A percentile compares a stretch with the other conserved stretches of the same genome.
phyloP scores from a whole-genome alignment of 2,329 filamentous ascomycete species.

The Daldinia eschscholtzii region DNA sequence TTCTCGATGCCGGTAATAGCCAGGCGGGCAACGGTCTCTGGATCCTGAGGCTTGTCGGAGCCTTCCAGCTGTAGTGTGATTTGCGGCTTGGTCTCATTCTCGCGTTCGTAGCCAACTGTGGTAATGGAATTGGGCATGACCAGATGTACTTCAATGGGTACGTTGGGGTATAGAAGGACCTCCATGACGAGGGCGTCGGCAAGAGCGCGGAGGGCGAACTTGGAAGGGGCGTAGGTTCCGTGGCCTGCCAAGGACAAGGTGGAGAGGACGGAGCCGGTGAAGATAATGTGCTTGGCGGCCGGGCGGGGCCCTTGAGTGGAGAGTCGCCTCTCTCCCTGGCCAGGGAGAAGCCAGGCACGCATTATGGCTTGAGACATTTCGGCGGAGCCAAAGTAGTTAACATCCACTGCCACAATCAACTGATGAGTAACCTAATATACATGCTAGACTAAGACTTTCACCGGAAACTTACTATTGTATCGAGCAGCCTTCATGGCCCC shows the following conservation, averaged over 20 bases:
- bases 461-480: conserved; percentile 65
- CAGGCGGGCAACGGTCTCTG: too few species aligned
- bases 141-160: conserved; percentile 53
- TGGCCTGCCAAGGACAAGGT: conserved; percentile 85
- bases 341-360: conserved; percentile 74
- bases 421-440: too few species aligned
- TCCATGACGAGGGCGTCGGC: conserved; percentile 86
- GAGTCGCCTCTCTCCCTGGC: conserved; percentile 49
- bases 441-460: neutral
- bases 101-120: too few species aligned
- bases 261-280: conserved; percentile 81
- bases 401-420: conserved; percentile 67
- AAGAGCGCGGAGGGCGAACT: conserved; percentile 83
- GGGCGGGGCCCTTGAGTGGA: conserved; percentile 44
- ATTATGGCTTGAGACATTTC: conserved; percentile 86
- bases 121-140: conserved; percentile 53
- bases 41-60: too few species aligned
- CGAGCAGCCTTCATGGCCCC: conserved; percentile 73
- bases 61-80: too few species aligned
- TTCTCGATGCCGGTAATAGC: too few species aligned
- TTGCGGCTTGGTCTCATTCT: too few species aligned
- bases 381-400: conserved; percentile 86
- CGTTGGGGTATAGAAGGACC: conserved; percentile 82
- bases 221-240: conserved; percentile 81
- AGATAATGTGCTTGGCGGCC: conserved; percentile 79